Conservation (phyloP, 441 rosid species). For the Jatropha multifida region DNA sequence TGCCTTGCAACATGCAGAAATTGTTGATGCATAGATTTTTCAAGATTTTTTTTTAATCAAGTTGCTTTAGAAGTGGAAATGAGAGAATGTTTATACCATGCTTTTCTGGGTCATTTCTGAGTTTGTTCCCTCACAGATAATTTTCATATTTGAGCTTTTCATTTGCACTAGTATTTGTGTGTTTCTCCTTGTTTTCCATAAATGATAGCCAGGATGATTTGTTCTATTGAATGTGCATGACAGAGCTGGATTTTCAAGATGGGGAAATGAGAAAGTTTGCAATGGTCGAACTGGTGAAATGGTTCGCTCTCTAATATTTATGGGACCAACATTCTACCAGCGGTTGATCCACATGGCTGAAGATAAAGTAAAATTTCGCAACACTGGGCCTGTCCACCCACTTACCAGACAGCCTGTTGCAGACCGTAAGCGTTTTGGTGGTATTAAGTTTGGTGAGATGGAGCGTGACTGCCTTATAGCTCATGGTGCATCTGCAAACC, state of each 20-base stretch:
- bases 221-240: slow-evolving; percentile 15
- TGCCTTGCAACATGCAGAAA: not conserved
- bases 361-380: slow-evolving; percentile 88
- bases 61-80: not conserved
- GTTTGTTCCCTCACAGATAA: not conserved
- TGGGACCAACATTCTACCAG: slow-evolving; percentile 93
- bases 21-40: not conserved
- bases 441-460: slow-evolving; percentile 93
- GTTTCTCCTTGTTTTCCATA: not conserved
- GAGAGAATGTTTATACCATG: not conserved
- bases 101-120: not conserved
- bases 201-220: not conserved
- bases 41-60: not conserved
- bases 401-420: slow-evolving; percentile 89
- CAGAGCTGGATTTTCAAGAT: slow-evolving; percentile 86
- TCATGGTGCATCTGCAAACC: slow-evolving; percentile 78
- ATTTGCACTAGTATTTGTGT: not conserved
- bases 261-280: slow-evolving; percentile 84
- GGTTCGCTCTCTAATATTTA: slow-evolving; percentile 69
- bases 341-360: slow-evolving; percentile 86
- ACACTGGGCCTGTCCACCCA: slow-evolving; percentile 94
- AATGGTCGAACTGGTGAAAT: slow-evolving; percentile 78
- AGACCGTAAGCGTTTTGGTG: slow-evolving; percentile 83
- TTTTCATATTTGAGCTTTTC: not conserved
- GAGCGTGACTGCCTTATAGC: slow-evolving; percentile 91